Base-by-base conservation (phyloP, 1,139 yeast genomes). In the Nakaseomyces delphensis region DNA sequence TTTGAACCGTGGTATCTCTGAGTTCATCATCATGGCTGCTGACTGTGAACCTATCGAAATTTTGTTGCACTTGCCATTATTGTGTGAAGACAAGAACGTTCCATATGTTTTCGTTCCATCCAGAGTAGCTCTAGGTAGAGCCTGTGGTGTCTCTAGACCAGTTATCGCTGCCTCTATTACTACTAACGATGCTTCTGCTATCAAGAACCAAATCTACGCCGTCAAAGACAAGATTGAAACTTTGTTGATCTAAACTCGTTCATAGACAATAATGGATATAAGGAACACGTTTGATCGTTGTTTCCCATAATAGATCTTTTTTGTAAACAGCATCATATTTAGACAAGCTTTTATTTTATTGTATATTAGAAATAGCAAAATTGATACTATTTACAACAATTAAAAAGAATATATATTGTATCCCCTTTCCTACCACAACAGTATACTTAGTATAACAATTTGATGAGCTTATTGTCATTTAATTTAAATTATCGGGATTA, bases 131-230 rank as follows among this genome's bases (percentile, higher is more conserved):
- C 77, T 93, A 60, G 98, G 99, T 67, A 86, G 98, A 76, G 97
- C 98, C 60, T 91, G 98, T 75, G 99, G 98, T 73, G 98, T 93
- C 56, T 86, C 97, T 48, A 84, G 99, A 77, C 97, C 98, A 55
- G 98, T 93, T 48, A 89, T 91, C 66, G 95, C 98, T 65, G 97
- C 97, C 54, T 84, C 96, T 52, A 94, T 93, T 65, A 93, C 99
- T 65, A 79, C 98, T 55, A 91, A 93, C 73, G 99, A 93, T 65
- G 95, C 96, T 60, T 87, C 97, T 58, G 86, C 96, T 62, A 83
- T 93, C 74, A 87, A 87, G 79, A 85, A 75, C 77, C 97, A 89
- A 76, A 86, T 91, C 71, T 87, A 84, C 71, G 86, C 84, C 66
- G 87, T 89, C 70, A 93, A 91, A 85, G 97, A 91, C 74, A 89